These are phyloP conservation scores for Coemansia sp. DNA, from an alignment of 371 early-diverging fungal species.

Conservation along the genomic window DNA sequence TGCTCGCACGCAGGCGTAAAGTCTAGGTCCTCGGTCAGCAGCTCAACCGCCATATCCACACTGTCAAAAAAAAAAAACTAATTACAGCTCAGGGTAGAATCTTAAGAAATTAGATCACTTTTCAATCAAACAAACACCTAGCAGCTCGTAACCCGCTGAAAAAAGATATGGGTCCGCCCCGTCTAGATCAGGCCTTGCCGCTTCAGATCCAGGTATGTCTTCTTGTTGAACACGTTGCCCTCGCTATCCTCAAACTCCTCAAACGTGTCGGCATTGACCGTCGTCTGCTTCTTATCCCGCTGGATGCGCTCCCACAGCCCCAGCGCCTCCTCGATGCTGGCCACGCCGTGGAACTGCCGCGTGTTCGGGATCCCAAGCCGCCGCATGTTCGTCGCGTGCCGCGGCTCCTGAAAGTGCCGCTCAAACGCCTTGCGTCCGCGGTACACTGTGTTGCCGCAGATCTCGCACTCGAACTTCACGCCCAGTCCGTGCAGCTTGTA, in stretches of 20 bases:
- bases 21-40: conserved; percentile 46
- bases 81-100: background rate
- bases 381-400: conserved; percentile 95
- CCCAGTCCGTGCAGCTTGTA: conserved; percentile 97
- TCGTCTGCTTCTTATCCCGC: conserved; percentile 30
- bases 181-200: conserved; percentile 84
- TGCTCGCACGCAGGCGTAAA: conserved; percentile 44
- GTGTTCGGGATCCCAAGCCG: conserved; percentile 93
- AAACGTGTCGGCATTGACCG: conserved; percentile 54
- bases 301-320: conserved; percentile 85
- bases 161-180: background rate
- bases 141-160: background rate
- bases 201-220: conserved; percentile 94
- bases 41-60: conserved; percentile 19
- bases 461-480: conserved; percentile 94
- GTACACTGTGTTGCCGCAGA: conserved; percentile 94
- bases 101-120: background rate
- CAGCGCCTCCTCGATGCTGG: conserved; percentile 88
- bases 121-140: no score
- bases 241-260: conserved; percentile 97
- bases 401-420: conserved; percentile 87
- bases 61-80: background rate
- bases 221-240: conserved; percentile 97
- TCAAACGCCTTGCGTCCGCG: conserved; percentile 98
- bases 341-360: conserved; percentile 92